Conservation (phyloP, 768 basidiomycete genomes). For the Psilocybe cyanescens region DNA sequence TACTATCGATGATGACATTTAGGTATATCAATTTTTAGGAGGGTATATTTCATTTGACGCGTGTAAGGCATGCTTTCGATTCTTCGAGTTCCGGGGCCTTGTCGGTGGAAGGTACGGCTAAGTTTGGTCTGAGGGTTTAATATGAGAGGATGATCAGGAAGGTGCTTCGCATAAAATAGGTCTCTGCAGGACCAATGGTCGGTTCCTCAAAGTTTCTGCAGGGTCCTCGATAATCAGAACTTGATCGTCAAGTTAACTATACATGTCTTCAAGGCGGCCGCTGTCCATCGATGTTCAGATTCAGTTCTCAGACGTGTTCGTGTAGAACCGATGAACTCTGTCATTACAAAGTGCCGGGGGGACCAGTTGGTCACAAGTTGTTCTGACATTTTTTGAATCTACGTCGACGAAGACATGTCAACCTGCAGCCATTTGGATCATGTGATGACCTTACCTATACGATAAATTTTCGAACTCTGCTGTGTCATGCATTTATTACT, state of each 20-base stretch:
- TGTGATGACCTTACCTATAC: too few species aligned
- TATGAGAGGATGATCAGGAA: neutral
- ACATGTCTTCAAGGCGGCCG: too few species aligned
- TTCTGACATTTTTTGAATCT: too few species aligned
- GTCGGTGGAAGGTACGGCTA: neutral
- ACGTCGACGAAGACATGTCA: too few species aligned
- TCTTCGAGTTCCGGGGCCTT: constrained; percentile 1
- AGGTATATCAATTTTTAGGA: neutral
- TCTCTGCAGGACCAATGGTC: neutral
- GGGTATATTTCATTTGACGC: constrained; percentile 3
- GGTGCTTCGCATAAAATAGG: neutral
- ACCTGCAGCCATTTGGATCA: too few species aligned
- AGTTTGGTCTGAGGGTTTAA: neutral
- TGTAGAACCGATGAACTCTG: too few species aligned
- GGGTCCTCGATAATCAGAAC: neutral
- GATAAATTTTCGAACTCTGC: too few species aligned
- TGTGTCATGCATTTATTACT: too few species aligned
- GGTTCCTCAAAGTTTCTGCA: neutral
- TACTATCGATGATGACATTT: neutral
- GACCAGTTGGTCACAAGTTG: too few species aligned
- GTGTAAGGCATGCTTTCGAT: constrained; percentile 18
- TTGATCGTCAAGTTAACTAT: too few species aligned
- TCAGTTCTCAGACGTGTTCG: neutral
- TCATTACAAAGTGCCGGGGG: too few species aligned
- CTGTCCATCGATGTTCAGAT: neutral